Evolutionary conservation across 148 eudicot species (phyloP), one percentile per base, ranked within the genome.

Genomic region (Fagopyrum tataricum): DNA sequence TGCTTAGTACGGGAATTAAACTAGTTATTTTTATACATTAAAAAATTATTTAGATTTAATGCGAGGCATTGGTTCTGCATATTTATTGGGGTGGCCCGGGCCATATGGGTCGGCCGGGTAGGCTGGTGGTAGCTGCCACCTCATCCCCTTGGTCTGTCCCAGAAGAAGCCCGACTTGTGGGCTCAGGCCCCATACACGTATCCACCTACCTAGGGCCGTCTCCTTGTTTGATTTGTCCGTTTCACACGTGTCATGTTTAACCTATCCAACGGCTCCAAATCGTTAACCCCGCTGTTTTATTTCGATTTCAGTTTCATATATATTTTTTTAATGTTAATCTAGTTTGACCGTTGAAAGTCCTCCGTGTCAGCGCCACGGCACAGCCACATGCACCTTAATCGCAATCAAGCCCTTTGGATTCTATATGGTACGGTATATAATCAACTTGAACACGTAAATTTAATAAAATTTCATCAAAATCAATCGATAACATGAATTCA

Each of bases 71-170:
- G 2, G 37, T 31, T 31, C 2, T 31, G 37, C 1, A 3, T 31
- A 31, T 31, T 31, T 31, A 31, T 31, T 31, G 37, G 37, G 37
- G 37, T 31, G 37, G 2, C 37, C 37, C 37, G 37, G 37, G 37
- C 37, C 37, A 53, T 15, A 21, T 56, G 62, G 62, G 11, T 31
- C 62, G 37, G 66, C 2, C 26, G 66, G 66, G 39, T 39, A 31
- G 66, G 66, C 66, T 11, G 37, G 37, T 31, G 69, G 68, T 64
- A 64, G 68, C 43, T 64, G 43, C 68, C 31, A 37, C 31, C 42
- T 43, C 44, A 64, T 64, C 18, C 43, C 6, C 7, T 37, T 31
- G 39, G 69, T 37, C 39, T 14, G 43, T 31, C 43, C 43, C 2
- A 15, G 37, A 64, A 37, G 43, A 42, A 42, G 37, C 43, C 69